phyloP scores from a whole-genome alignment of 2,329 filamentous ascomycete genomes.

The Fusarium keratoplasticum region DNA sequence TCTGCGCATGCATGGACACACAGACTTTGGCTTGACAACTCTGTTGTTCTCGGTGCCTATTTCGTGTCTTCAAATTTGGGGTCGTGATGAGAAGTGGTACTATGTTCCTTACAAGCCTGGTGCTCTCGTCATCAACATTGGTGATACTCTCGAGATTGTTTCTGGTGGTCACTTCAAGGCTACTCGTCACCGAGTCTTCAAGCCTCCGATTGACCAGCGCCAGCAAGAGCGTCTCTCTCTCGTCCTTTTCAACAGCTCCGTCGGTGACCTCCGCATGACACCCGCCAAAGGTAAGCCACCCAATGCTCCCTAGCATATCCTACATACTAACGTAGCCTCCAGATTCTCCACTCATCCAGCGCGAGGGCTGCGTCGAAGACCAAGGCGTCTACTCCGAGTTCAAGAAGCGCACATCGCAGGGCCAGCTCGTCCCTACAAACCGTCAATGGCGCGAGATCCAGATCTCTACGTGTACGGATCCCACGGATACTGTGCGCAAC shows the following conservation, averaged over 20 bases:
- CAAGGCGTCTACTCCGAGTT: conserved; percentile 61
- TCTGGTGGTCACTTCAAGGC: conserved; percentile 38
- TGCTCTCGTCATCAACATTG: conserved; percentile 37
- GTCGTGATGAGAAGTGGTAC: conserved; percentile 34
- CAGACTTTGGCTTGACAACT: conserved; percentile 32
- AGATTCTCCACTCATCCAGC: conserved; percentile 47
- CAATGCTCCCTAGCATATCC: background rate
- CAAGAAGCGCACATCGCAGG: conserved; percentile 54
- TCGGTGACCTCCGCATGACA: conserved; percentile 56
- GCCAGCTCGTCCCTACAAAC: conserved; percentile 58
- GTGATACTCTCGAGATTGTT: conserved; percentile 34
- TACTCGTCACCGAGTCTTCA: conserved; percentile 33
- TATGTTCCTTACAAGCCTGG: conserved; percentile 37
- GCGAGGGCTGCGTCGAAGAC: conserved; percentile 55
- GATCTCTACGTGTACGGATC: conserved; percentile 56
- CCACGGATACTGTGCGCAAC: conserved; percentile 55
- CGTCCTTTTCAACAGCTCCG: conserved; percentile 59
- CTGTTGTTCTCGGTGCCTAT: conserved; percentile 33
- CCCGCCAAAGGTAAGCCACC: conserved; percentile 46
- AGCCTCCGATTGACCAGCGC: conserved; percentile 34
- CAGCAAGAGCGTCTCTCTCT: conserved; percentile 55
- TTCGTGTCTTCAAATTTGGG: conserved; percentile 38
- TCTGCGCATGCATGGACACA: conserved; percentile 36
- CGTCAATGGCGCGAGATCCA: conserved; percentile 62
- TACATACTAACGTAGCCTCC: background rate